These are phyloP conservation scores for Cryphonectria nitschkei DNA, from an alignment of 2,329 filamentous ascomycete genomes.

Conservation along the genomic window DNA sequence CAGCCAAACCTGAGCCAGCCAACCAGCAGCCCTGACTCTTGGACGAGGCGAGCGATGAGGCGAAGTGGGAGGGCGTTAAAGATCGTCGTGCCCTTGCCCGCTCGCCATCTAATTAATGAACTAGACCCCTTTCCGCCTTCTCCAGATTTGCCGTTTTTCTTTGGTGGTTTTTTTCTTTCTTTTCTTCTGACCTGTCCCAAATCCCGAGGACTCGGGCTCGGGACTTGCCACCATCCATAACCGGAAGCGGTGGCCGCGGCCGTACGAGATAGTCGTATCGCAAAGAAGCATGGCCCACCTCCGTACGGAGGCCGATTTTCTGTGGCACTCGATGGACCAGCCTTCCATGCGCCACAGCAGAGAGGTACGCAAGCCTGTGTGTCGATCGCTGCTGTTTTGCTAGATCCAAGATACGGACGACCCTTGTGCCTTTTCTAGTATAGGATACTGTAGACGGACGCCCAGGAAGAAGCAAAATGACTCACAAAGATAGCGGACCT, in stretches of 20 bases:
- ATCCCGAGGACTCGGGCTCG: slow-evolving; percentile 17
- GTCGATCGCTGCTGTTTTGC: not conserved
- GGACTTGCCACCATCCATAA: slow-evolving; percentile 15
- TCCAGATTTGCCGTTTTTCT: not conserved
- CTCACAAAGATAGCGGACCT: not conserved
- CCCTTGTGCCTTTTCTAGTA: not conserved
- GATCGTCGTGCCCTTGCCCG: not conserved
- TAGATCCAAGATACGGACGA: not conserved
- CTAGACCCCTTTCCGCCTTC: not conserved
- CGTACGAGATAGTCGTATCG: not conserved
- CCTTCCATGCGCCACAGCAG: not conserved
- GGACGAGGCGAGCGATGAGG: slow-evolving; percentile 1
- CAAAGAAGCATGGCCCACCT: slow-evolving; percentile 2
- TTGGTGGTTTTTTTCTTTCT: not conserved
- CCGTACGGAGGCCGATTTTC: slow-evolving; percentile 9
- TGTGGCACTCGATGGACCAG: not conserved
- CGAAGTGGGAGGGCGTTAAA: not conserved
- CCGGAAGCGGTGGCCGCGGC: slow-evolving; percentile 15
- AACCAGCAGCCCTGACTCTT: not conserved
- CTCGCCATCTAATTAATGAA: too few species aligned
- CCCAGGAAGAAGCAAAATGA: not conserved
- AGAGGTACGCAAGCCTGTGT: not conserved
- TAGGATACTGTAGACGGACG: not conserved
- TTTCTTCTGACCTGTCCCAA: not conserved
- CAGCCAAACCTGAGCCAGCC: not conserved